Evolutionary conservation across 805 yeast genomes (phyloP).

Genomic region (Yamadazyma kitorensis): DNA sequence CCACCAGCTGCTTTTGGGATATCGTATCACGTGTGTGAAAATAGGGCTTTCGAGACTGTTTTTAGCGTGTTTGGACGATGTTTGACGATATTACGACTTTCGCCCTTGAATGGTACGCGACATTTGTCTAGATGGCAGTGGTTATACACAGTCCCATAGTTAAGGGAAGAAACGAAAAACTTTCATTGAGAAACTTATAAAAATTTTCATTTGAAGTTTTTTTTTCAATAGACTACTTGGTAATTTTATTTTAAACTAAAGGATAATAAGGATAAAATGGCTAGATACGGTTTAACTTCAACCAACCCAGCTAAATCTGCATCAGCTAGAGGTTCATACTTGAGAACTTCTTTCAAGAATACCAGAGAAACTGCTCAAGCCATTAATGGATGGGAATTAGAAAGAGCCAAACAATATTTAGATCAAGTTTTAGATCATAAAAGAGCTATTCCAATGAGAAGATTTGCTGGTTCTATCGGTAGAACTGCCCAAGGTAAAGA

Average conservation of each 20-base stretch:
- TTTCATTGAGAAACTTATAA: background rate
- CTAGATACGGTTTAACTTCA: slow-evolving; percentile 99
- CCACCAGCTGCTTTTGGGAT: too few species aligned
- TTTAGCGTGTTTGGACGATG: too few species aligned
- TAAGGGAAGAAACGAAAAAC: too few species aligned
- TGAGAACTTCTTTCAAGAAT: slow-evolving; percentile 99
- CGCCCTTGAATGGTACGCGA: too few species aligned
- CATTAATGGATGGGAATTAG: slow-evolving; percentile 95
- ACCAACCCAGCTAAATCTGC: slow-evolving; percentile 99
- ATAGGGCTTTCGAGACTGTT: too few species aligned
- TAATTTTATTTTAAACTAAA: background rate
- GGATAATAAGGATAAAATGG: slow-evolving; percentile 52
- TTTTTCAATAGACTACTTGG: too few species aligned
- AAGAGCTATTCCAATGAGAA: slow-evolving; percentile 99
- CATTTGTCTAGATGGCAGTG: too few species aligned
- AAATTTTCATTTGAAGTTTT: slow-evolving; percentile 1
- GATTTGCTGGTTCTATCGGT: slow-evolving; percentile 94
- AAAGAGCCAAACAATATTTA: slow-evolving; percentile 93
- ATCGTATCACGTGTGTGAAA: too few species aligned
- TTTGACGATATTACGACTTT: too few species aligned
- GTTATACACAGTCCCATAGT: too few species aligned
- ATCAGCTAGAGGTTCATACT: slow-evolving; percentile 98
- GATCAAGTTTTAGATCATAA: slow-evolving; percentile 95
- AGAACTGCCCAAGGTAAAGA: slow-evolving; percentile 99
- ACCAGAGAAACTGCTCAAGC: slow-evolving; percentile 99